phyloP scores from a whole-genome alignment of 164 flowering plant species.

The Platanus orientalis region DNA sequence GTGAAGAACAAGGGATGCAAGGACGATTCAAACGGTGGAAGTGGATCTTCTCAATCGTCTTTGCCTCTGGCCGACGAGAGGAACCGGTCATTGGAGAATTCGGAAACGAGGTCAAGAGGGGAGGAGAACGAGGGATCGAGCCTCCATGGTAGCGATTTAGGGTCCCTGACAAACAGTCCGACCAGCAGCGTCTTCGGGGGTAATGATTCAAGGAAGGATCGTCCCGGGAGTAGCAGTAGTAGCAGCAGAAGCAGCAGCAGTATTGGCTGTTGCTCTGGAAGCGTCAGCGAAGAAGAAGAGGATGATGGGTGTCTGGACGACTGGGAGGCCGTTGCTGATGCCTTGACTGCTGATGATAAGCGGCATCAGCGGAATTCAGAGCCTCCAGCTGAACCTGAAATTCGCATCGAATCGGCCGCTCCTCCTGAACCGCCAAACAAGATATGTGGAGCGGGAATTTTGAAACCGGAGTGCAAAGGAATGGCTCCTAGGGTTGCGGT shows the following conservation, averaged over 20 bases:
- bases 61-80: constrained; percentile 13
- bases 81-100: constrained; percentile 16
- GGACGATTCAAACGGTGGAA: constrained; percentile 31
- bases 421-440: too few species aligned
- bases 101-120: constrained; percentile 27
- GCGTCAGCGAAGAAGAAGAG: too few species aligned
- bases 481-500: too few species aligned
- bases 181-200: constrained; percentile 35
- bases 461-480: too few species aligned
- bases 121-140: constrained; percentile 27
- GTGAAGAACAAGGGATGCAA: constrained; percentile 50
- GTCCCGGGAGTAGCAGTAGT: constrained; percentile 39
- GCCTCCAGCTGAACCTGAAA: too few species aligned
- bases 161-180: constrained; percentile 48
- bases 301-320: too few species aligned
- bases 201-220: constrained; percentile 38
- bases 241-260: constrained; percentile 40
- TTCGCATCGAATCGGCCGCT: too few species aligned
- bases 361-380: too few species aligned
- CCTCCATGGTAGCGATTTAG: constrained; percentile 49
- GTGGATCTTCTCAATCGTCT: constrained; percentile 14
- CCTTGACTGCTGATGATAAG: too few species aligned
- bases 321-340: too few species aligned
- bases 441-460: too few species aligned
- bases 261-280: constrained; percentile 44